A percentile compares a stretch with the other conserved stretches of the same genome.
Conservation (phyloP, 345 rosid species). For the Eucalyptus globulus region DNA sequence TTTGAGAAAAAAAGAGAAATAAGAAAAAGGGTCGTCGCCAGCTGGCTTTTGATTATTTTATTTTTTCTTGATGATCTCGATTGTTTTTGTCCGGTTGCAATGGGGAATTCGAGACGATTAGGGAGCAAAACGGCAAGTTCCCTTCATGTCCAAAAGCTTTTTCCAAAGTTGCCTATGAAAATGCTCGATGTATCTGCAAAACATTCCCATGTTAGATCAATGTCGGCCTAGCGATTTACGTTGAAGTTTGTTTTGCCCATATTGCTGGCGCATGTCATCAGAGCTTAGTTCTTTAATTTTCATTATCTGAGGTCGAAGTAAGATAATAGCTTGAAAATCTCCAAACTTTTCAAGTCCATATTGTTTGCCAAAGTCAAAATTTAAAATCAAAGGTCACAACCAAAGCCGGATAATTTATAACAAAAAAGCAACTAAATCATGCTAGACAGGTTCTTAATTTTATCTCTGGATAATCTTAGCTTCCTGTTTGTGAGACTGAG, state of each 20-base stretch:
- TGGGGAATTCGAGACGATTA: background rate
- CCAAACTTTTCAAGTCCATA: background rate
- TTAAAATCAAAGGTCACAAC: background rate
- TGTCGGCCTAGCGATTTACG: background rate
- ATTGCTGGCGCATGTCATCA: background rate
- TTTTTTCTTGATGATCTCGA: background rate
- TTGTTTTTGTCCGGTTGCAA: background rate
- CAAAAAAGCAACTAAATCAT: background rate
- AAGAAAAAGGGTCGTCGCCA: background rate
- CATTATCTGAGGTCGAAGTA: background rate
- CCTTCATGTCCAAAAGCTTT: background rate
- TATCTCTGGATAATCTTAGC: background rate
- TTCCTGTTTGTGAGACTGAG: background rate
- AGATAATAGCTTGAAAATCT: background rate
- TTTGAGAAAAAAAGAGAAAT: fast-evolving
- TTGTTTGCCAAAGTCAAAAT: background rate
- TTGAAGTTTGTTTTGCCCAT: background rate
- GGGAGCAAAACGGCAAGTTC: background rate
- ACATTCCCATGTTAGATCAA: background rate
- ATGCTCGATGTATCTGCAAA: background rate
- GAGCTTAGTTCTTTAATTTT: background rate
- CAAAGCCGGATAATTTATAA: background rate
- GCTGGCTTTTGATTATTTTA: background rate
- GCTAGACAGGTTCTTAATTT: background rate
- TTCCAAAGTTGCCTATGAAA: background rate